Base-by-base conservation (phyloP, 192 early-diverging fungal genomes). In the Cladochytrium replicatum region DNA sequence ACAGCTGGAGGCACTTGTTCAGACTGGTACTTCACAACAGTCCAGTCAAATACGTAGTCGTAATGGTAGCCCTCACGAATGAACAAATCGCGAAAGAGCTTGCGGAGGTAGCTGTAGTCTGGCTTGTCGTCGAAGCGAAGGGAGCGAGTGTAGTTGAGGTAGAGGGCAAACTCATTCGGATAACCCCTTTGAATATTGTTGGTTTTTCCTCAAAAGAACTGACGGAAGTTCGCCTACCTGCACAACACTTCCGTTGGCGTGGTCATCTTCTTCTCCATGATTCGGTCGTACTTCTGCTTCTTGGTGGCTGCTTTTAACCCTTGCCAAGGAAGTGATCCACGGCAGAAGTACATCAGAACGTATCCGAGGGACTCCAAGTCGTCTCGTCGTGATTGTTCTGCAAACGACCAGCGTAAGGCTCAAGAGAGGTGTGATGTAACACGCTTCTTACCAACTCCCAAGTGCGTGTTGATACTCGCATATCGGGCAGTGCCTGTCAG, bases 271-370 rank as follows among this genome's bases (percentile, higher is more conserved):
- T 85, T 86, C 49, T 88, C 87, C 86, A 88, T 87, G 52, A 93
- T 93, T 52, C 87, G 83, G 64, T 93, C 90, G 64, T 93, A 91
- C 67, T 91, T 90, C 80, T 89, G 86, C 64, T 87, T 86, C 65
- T 89, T 91, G 44, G 83, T 89, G 4, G 80, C 82, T 6, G 87
- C 88, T 60, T 88, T 88, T 34, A 89, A 66, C 5, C 90, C 90
- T 64, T 93, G 90, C 90, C 90, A 93, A 58, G 90, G 88, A 32
- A 93, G 72, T 48, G 80, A 81, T 6, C 90, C 90, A 39, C 86
- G 83, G 57, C 83, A 81, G 60, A 93, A 88, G 74, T 93, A 93
- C 74, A 93, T 86, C 49, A 93, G 72, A 9, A 91, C 84, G 63
- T 91, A 93, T 32, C 86, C 85, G 38, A 93, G 52, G 37, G 85